A percentile compares a stretch with the other conserved stretches of the same genome.
Conservation (phyloP, 768 basidiomycete genomes). For the Leucocoprinus birnbaumii region DNA sequence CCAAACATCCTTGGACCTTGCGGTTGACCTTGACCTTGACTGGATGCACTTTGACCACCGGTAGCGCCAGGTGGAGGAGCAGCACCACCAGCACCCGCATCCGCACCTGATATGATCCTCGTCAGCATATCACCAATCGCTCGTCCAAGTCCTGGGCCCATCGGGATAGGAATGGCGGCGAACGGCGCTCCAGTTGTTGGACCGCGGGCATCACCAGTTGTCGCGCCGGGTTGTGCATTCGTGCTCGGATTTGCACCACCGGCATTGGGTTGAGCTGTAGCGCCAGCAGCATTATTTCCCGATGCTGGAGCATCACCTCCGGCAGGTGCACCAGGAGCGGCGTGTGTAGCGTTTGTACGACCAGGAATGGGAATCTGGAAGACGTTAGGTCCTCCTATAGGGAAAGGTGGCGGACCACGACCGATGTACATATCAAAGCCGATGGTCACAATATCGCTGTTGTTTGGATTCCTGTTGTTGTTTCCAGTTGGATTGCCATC, state of each 20-base stretch:
- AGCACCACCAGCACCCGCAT: neutral
- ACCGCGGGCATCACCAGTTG: neutral
- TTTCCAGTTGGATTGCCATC: neutral
- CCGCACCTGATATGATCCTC: neutral
- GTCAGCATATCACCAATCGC: neutral
- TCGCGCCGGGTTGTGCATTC: neutral
- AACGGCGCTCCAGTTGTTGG: neutral
- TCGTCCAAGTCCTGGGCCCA: neutral
- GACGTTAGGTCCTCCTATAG: neutral
- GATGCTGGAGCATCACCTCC: too few relatives aligned
- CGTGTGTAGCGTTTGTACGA: neutral
- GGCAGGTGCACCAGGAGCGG: neutral
- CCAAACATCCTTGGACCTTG: conserved; percentile 1
- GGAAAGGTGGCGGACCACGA: conserved; percentile 13
- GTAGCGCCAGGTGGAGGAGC: neutral
- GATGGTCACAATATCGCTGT: conserved; percentile 29
- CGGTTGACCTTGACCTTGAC: neutral
- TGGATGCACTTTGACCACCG: neutral
- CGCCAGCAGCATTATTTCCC: neutral
- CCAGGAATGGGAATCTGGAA: neutral
- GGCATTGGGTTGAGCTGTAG: neutral
- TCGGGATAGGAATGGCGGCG: neutral
- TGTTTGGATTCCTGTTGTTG: neutral
- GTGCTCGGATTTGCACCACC: neutral
- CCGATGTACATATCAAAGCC: conserved; percentile 37